Evolutionary conservation across 2,329 filamentous ascomycete genomes (phyloP), one percentile per base, ranked within the genome.

Genomic region (Cladophialophora psammophila): DNA sequence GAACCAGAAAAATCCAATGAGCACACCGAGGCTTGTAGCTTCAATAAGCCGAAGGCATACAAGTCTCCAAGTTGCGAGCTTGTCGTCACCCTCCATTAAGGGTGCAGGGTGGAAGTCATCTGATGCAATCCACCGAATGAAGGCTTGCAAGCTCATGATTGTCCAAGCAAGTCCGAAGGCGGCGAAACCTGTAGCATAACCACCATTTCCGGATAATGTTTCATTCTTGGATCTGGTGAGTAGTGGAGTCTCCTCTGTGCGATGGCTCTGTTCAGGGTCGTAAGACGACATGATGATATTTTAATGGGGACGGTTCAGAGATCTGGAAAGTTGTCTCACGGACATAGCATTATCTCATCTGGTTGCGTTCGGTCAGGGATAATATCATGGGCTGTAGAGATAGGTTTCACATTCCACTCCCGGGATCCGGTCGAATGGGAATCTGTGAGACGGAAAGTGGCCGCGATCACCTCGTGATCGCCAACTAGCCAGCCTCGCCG

Each of bases 1-100:
- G 54, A 57, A 57, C 54, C 54, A 57, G 54, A 57, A 57, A 31
- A 57, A 57, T 26, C 54, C 54, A 18, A 40, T 40, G 32, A 57
- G 36, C 0, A 57, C 54, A 9, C 3, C 54, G 36, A 57, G 36
- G 32, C 54, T 57, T 5, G 20, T 15, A 35, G 36, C 54, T 36
- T 57, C 54, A 26, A 40, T 20, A 12, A 57, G 32, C 1, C 54
- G 54, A 18, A 57, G 54, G 36, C 32, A 57, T 9, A 57, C 54
- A 18, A 57, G 54, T 57, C 54, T 57, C 54, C 54, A 57, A 20
- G 36, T 57, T 31, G 54, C 54, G 54, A 57, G 36, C 36, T 57
- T 20, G n/a, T 57, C 54, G 15, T 57, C 54, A 18, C 54, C 54
- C 1, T 12, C 54, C 13, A 57, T 12, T 18, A 57, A 40, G 7